Evolutionary conservation across 768 basidiomycete species (phyloP).

Genomic region (Panellus pusillus): DNA sequence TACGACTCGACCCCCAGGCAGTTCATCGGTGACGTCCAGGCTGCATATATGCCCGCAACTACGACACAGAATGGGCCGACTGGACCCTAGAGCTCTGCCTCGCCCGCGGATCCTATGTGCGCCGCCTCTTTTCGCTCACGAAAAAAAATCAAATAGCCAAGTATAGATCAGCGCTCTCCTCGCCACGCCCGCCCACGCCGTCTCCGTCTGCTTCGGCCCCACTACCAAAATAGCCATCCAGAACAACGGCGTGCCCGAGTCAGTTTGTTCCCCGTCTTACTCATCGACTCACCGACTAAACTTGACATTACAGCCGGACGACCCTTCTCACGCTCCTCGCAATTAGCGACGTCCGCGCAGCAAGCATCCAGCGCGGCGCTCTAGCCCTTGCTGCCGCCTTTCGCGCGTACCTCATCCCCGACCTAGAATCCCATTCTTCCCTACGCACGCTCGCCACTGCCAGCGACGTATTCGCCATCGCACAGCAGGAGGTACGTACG

Average conservation of each 20-base stretch:
- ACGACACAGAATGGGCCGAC: background rate
- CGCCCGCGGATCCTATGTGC: slow-evolving; percentile 3
- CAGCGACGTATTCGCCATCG: slow-evolving; percentile 19
- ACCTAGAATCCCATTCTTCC: slow-evolving; percentile 6
- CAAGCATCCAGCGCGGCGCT: slow-evolving; percentile 9
- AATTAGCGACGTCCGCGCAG: slow-evolving; percentile 16
- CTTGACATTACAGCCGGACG: slow-evolving; percentile 2
- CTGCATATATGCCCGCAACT: slow-evolving; percentile 10
- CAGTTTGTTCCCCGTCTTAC: background rate
- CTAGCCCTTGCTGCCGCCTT: slow-evolving; percentile 16
- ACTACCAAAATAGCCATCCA: slow-evolving; percentile 17
- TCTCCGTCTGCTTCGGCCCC: slow-evolving; percentile 16
- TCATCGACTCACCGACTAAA: background rate
- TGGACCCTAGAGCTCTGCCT: slow-evolving; percentile 16
- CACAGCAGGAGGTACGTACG: slow-evolving; percentile 9
- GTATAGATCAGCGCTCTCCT: slow-evolving; percentile 12
- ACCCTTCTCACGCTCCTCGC: slow-evolving; percentile 7
- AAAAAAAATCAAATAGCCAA: background rate
- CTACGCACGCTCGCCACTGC: slow-evolving; percentile 11
- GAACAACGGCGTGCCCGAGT: slow-evolving; percentile 8
- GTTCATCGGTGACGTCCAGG: slow-evolving; percentile 14
- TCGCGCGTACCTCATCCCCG: slow-evolving; percentile 1
- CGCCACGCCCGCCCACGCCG: slow-evolving; percentile 3
- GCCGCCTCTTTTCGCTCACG: background rate
- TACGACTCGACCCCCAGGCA: background rate